Base-by-base conservation (phyloP, 2,329 filamentous ascomycete species). In the Pseudogymnoascus pannorum region DNA sequence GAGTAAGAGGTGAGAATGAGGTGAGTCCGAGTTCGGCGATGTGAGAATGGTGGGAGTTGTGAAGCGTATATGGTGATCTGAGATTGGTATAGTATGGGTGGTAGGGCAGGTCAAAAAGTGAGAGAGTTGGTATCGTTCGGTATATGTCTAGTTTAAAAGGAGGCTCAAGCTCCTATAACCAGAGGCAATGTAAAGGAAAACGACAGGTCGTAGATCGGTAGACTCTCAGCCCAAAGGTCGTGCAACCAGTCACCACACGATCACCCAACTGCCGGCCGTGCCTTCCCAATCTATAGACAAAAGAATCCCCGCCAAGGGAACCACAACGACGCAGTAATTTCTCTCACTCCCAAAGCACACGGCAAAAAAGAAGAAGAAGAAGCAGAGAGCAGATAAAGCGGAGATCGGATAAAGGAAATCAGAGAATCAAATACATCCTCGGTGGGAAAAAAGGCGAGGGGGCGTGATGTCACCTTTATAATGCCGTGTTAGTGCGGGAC, bases 391-490 rank as follows among this genome's bases (percentile, higher is more conserved):
- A 33, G 11, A n/a, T 24, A n/a, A n/a, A 26, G 22, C n/a, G 20
- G 5, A 26, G 20, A 29, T 29, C 7, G 4, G 26, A 29, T 4
- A 29, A 7, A 29, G 26, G 7, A 7, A 7, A 29, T n/a, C n/a
- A n/a, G n/a, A n/a, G n/a, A n/a, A n/a, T n/a, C n/a, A n/a, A n/a
- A n/a, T n/a, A n/a, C n/a, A n/a, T n/a, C n/a, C n/a, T n/a, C n/a
- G n/a, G n/a, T 16, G 9, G 38, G 12, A 24, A n/a, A 48, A 42
- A 26, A 40, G 8, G 14, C 12, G 42, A n/a, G 14, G 14, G 22
- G 42, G 42, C 42, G 42, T 48, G 42, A 48, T 14, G n/a, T 48
- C 42, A 48, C 42, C 42, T 26, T 48, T 48, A 48, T 48, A 48
- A n/a, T 26, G 5, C 42, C 42, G 42, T 26, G 22, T 9, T 48